Conservation (phyloP, 2,329 filamentous ascomycete species). For the Nannizziopsis barbatae region DNA sequence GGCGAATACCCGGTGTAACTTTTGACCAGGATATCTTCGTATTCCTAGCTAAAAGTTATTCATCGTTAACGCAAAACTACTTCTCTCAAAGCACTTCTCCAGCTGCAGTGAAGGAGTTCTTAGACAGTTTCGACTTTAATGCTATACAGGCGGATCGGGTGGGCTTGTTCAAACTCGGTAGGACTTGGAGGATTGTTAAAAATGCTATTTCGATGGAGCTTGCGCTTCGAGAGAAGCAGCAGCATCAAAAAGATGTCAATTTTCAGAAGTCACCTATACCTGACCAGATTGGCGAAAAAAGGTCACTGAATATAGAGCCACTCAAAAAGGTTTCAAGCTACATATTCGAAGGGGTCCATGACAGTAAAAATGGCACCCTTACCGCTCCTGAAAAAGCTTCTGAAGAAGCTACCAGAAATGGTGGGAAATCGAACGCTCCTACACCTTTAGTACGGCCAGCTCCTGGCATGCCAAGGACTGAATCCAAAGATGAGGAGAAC, state of each 20-base stretch:
- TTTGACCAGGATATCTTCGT: conserved; percentile 32
- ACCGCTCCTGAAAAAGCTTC: conserved; percentile 21
- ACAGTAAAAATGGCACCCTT: conserved; percentile 26
- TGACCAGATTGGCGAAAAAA: conserved; percentile 19
- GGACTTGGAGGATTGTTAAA: conserved; percentile 49
- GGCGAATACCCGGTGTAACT: conserved; percentile 38
- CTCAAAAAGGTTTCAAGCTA: conserved; percentile 33
- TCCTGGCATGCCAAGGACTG: no score
- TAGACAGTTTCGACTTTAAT: conserved; percentile 43
- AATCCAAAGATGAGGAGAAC: background rate
- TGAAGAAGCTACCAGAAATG: conserved; percentile 17
- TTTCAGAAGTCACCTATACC: conserved; percentile 23
- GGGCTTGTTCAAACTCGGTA: conserved; percentile 42
- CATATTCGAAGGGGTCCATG: conserved; percentile 35
- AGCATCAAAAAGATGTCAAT: conserved; percentile 14
- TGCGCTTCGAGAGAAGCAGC: conserved; percentile 29
- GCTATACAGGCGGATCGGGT: conserved; percentile 42
- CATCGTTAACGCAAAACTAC: conserved; percentile 26
- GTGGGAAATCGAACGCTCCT: conserved; percentile 46
- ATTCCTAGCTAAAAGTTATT: conserved; percentile 36
- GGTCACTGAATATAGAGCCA: conserved; percentile 22
- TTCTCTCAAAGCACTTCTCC: conserved; percentile 18
- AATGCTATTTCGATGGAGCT: conserved; percentile 42
- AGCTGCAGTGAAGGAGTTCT: conserved; percentile 25
- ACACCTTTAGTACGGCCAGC: conserved; percentile 42